These are phyloP conservation scores for Colletotrichum nymphaeae DNA, from an alignment of 2,329 filamentous ascomycete genomes.

Conservation along the genomic window DNA sequence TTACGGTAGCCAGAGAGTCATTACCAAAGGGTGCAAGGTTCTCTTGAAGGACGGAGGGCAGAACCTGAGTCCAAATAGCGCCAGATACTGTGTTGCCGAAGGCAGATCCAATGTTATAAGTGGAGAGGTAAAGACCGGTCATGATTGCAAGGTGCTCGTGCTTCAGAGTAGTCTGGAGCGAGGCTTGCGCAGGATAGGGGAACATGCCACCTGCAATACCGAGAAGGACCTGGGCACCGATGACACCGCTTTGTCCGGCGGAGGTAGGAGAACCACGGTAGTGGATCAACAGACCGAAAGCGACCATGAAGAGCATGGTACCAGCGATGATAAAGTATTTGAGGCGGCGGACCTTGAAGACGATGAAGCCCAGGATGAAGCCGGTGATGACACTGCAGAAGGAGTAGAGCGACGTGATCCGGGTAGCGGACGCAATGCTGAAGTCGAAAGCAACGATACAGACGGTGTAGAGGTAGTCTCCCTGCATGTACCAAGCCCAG, in stretches of 20 bases:
- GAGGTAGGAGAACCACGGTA: slow-evolving; percentile 64
- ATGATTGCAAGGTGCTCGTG: slow-evolving; percentile 71
- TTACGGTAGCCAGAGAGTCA: slow-evolving; percentile 47
- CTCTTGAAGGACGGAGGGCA: slow-evolving; percentile 57
- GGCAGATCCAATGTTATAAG: slow-evolving; percentile 72
- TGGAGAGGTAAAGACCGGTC: slow-evolving; percentile 71
- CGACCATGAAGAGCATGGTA: slow-evolving; percentile 71
- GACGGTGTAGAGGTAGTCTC: slow-evolving; percentile 73
- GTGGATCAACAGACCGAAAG: slow-evolving; percentile 72
- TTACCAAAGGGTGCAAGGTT: slow-evolving; percentile 46
- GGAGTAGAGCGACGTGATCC: slow-evolving; percentile 69
- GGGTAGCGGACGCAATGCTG: slow-evolving; percentile 64
- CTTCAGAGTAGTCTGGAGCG: slow-evolving; percentile 53
- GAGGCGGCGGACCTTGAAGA: slow-evolving; percentile 67
- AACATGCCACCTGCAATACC: slow-evolving; percentile 74
- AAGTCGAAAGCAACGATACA: slow-evolving; percentile 72
- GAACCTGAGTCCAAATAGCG: slow-evolving; percentile 70
- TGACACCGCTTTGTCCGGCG: slow-evolving; percentile 64
- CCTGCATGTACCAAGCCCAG: slow-evolving; percentile 72
- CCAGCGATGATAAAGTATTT: slow-evolving; percentile 73
- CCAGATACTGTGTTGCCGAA: slow-evolving; percentile 71
- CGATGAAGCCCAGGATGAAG: slow-evolving; percentile 65
- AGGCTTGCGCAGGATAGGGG: slow-evolving; percentile 60
- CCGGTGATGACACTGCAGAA: slow-evolving; percentile 69
- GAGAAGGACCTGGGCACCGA: slow-evolving; percentile 71